Evolutionary conservation across 192 early-diverging fungal species (phyloP).

Genomic region (Backusella psychrophila): DNA sequence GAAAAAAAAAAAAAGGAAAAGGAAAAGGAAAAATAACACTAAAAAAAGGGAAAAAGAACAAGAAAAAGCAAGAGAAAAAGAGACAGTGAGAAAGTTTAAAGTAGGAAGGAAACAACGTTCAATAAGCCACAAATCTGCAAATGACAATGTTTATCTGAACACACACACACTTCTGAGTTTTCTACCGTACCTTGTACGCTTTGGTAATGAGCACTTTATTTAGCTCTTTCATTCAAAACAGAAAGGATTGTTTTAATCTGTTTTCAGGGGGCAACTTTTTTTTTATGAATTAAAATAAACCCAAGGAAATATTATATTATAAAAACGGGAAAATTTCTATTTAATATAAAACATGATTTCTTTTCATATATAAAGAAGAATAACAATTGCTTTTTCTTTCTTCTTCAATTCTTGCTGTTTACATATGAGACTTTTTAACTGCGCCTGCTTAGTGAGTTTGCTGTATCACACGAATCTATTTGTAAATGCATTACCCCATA

Average conservation of each 20-base stretch:
- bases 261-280: not conserved
- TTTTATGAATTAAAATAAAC: slow-evolving; percentile 2
- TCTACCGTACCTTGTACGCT: not conserved
- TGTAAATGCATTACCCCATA: slow-evolving; percentile 9
- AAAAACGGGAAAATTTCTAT: not conserved
- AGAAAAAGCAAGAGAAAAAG: not conserved
- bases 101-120: not conserved
- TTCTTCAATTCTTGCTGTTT: not conserved
- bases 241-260: not conserved
- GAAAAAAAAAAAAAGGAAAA: not conserved
- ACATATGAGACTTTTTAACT: slow-evolving; percentile 5
- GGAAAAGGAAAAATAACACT: not conserved
- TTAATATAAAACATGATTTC: not conserved
- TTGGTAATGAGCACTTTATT: not conserved
- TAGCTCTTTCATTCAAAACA: not conserved
- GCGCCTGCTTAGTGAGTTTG: not conserved
- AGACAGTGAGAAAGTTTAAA: not conserved
- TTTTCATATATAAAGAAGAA: not conserved
- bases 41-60: not conserved
- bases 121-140: slow-evolving; percentile 3
- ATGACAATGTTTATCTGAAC: not conserved
- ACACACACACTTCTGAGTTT: slow-evolving; percentile 2
- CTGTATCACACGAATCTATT: slow-evolving; percentile 5
- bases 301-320: not conserved
- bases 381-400: not conserved